Conservation (phyloP, 2,329 filamentous ascomycete genomes). For the Colletotrichum viniferum region DNA sequence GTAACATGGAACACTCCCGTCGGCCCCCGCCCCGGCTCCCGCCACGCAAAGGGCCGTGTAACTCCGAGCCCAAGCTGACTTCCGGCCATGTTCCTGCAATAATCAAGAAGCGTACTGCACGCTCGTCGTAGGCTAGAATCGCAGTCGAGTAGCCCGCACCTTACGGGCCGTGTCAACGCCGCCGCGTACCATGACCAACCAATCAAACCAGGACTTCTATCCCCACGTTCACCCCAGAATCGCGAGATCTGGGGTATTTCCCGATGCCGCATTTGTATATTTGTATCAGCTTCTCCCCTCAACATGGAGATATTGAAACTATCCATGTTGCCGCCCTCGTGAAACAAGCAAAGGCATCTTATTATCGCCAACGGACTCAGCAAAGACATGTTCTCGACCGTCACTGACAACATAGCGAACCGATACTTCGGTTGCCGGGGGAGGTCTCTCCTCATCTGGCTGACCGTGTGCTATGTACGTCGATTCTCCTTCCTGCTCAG, state of each 20-base stretch:
- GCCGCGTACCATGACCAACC: neutral
- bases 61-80: neutral
- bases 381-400: neutral
- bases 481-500: accelerated
- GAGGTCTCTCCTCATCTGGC: accelerated
- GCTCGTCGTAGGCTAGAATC: neutral
- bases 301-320: neutral
- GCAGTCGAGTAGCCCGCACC: neutral
- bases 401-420: neutral
- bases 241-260: neutral
- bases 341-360: neutral
- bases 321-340: neutral
- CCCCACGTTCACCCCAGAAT: neutral
- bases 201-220: neutral
- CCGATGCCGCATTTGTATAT: neutral
- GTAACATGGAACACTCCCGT: neutral
- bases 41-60: neutral
- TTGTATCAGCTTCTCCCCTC: neutral
- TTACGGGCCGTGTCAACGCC: neutral
- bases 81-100: neutral
- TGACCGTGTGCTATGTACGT: neutral
- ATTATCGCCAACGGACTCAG: accelerated
- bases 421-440: neutral
- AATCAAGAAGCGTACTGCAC: accelerated
- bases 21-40: neutral